Evolutionary conservation across 305 asterid species (phyloP).

Genomic region (Ajuga reptans): DNA sequence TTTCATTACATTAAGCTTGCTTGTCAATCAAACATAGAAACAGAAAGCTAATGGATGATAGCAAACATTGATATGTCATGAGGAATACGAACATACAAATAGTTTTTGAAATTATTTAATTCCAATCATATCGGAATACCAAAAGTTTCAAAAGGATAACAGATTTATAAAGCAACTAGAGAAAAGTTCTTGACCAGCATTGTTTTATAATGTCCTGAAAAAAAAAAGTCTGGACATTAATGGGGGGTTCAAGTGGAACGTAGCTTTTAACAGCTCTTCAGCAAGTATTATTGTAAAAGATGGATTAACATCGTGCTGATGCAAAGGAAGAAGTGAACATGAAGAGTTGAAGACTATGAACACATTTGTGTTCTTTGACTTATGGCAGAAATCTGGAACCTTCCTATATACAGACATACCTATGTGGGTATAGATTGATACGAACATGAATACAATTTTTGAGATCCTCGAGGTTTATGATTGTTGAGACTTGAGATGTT

Average conservation of each 20-base stretch:
- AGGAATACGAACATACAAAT: background rate
- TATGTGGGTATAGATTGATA: background rate
- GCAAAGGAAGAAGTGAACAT: background rate
- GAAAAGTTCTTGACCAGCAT: background rate
- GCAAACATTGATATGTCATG: too few relatives aligned
- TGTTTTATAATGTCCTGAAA: background rate
- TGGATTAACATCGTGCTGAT: background rate
- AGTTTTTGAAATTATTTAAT: background rate
- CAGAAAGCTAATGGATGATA: background rate
- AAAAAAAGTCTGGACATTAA: background rate
- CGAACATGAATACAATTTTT: background rate
- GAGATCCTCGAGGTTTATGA: background rate
- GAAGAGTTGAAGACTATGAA: conserved; percentile 1
- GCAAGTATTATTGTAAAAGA: background rate
- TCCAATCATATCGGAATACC: background rate
- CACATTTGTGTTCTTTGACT: background rate
- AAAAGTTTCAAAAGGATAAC: background rate
- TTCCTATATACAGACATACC: background rate
- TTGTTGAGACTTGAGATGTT: background rate
- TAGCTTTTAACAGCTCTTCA: background rate
- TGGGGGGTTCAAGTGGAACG: background rate
- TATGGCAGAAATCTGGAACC: background rate
- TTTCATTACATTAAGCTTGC: background rate
- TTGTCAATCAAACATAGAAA: background rate
- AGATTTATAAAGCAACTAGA: background rate